Evolutionary conservation across 1,139 yeast species (phyloP), one percentile per base, ranked within the genome.

Genomic region (Yamadazyma oceani): DNA sequence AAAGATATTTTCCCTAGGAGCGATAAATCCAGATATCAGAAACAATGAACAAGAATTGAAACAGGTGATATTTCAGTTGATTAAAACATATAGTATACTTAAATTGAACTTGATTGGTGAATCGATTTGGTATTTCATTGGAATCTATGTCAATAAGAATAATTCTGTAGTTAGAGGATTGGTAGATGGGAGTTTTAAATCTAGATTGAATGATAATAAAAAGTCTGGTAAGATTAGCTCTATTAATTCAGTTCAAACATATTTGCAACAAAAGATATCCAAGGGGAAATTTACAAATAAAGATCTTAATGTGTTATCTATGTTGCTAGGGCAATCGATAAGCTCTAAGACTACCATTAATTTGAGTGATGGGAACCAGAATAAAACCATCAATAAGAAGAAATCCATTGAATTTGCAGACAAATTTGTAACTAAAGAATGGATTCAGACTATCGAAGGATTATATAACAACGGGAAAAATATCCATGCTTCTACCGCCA

Each of bases 1-100:
- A 7, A 77, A 74, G 54, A 70, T 83, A 5, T 72, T 83, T 35
- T 80, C 88, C 1, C 59, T 85, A 34, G 94, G 92, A 2, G 75
- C 80, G 21, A 78, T 80, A 33, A 85, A 85, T 50, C 81, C 83
- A 4, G 87, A 82, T 39, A 85, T 85, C 29, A 62, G 67, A 23
- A 62, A 62, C 34, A 82, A 82, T 50, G 72, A 80, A 26, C 63
- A 64, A 10, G 41, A 55, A 2, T 57, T 85, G 31, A 67, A 80
- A 49, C 55, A 65, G 0, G 67, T 73, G 51, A 75, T 83, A 2
- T 77, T 82, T 40, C 71, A 68, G 29, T 62, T 78, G 40, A 60
- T 83, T 21, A 75, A 74, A 44, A 57, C 57, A 26, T 69, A 73
- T 46, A 83, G 87, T 34, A 55, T 81, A 24, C 63, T 78, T 22